Conservation (phyloP, 164 flowering plant species). For the Stephania cephalantha region DNA sequence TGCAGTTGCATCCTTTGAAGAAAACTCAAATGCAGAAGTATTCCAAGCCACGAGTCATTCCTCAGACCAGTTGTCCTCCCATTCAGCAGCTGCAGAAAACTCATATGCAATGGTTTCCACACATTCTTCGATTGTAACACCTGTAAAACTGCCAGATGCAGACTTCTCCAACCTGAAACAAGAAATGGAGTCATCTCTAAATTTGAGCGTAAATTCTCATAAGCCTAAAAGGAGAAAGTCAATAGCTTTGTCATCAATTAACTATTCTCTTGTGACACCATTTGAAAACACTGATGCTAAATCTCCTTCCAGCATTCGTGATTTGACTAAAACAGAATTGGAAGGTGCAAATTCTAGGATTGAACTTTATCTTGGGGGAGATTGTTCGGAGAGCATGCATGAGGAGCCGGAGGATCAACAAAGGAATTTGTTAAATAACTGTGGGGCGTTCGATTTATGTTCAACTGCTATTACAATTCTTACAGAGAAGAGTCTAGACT, state of each 20-base stretch:
- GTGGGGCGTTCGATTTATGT: conserved; percentile 13
- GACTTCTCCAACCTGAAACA: conserved; percentile 17
- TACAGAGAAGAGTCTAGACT: conserved; percentile 35
- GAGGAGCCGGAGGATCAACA: conserved; percentile 18
- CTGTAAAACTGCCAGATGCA: conserved; percentile 28
- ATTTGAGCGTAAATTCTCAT: conserved; percentile 69
- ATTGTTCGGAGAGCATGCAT: conserved; percentile 11
- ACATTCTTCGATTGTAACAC: conserved; percentile 33
- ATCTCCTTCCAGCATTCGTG: conserved; percentile 12
- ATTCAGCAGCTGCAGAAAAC: conserved; percentile 18
- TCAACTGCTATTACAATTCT: conserved; percentile 22
- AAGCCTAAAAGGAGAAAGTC: conserved; percentile 51
- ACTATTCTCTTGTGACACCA: conserved; percentile 18
- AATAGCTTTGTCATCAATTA: conserved; percentile 17
- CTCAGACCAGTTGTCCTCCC: conserved; percentile 26
- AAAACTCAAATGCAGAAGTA: conserved; percentile 31
- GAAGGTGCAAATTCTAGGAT: conserved; percentile 22
- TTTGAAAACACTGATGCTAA: conserved; percentile 19
- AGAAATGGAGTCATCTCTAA: conserved; percentile 50
- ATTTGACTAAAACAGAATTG: conserved; percentile 14
- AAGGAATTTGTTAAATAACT: conserved; percentile 3
- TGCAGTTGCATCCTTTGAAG: conserved; percentile 27
- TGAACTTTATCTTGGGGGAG: conserved; percentile 23
- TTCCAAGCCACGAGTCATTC: conserved; percentile 28
- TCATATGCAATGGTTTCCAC: conserved; percentile 21